A percentile compares a stretch with the other conserved stretches of the same genome.
Conservation (phyloP, 257 asterid genomes). For the Fraxinus pennsylvanica region DNA sequence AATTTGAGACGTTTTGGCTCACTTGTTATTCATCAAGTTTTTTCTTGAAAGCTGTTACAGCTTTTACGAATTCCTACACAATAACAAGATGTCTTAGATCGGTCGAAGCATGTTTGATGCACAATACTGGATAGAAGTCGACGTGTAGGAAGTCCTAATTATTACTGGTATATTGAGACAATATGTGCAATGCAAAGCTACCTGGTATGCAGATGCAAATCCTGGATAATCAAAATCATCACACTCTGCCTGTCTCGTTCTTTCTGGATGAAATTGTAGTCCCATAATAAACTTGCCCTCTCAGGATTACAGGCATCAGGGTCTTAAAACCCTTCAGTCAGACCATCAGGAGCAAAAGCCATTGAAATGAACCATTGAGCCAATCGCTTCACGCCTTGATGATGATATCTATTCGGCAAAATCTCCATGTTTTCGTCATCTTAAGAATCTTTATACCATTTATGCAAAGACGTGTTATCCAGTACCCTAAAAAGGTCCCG, state of each 20-base stretch:
- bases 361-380: constrained; percentile 79
- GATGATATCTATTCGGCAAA: constrained; percentile 78
- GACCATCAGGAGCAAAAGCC: constrained; percentile 86
- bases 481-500: constrained; percentile 54
- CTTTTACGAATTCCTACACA: constrained; percentile 64
- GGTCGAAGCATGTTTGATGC: no score
- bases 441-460: constrained; percentile 68
- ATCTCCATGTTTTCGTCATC: constrained; percentile 48
- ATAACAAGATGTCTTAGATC: background rate
- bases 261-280: constrained; percentile 85
- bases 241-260: constrained; percentile 55
- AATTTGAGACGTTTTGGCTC: constrained; percentile 35
- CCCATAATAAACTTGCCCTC: constrained; percentile 91
- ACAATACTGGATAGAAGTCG: background rate
- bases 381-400: constrained; percentile 83
- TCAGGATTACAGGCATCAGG: constrained; percentile 73
- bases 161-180: background rate
- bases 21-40: constrained; percentile 37
- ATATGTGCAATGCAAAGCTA: background rate
- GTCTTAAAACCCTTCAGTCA: constrained; percentile 84
- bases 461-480: constrained; percentile 59
- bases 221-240: constrained; percentile 80
- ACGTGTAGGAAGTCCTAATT: no score
- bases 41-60: constrained; percentile 66
- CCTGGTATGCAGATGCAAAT: constrained; percentile 69